Evolutionary conservation across 495 filamentous ascomycete genomes (phyloP), one percentile per base, ranked within the genome.

Genomic region (Penicillium cosmopolitanum): DNA sequence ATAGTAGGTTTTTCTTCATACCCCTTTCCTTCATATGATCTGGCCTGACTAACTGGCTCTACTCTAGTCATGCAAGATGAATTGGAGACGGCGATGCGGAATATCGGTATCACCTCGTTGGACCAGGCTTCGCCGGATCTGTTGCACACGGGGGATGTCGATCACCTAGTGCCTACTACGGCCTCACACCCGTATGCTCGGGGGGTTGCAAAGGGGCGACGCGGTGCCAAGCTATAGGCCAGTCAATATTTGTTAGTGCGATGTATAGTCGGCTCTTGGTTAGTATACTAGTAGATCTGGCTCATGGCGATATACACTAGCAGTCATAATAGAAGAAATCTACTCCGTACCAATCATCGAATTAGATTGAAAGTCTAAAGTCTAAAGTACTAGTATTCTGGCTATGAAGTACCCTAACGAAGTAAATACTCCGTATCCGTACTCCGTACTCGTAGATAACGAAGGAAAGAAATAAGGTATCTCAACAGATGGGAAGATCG

Each of bases 51-150:
- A 52, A 66, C 50, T 43, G 21, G 7, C 16, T 16, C 15, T 31
- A 31, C 28, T 31, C 28, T 53, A 90, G 88, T 93, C 12, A 74
- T 95, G 56, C 84, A 84, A 65, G 90, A 93, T 63, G 91, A 94
- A 66, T 72, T 94, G 34, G 85, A 89, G 64, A 89, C 86, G 5
- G 86, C 90, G 6, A 94, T 95, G 90, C 82, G 85, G 38, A 87
- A 92, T 74, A 86, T 82, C 58, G 91, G 89, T 3, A 83, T 95
- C 35, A 92, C 87, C 25, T 79, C 86, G 55, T 74, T 94, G 8
- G 80, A 83, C n/a, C 79, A 92, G 73, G 82, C 86, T 9, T 82
- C 87, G 64, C 88, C 89, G 1, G 87, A 87, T 12, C 61, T 90
- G 44, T 72, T 92, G 50, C 87, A 92, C 68, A 92, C 90, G 7